Percentiles rank a stretch among this genome's conserved stretches.
phyloP scores from a whole-genome alignment of 805 yeast genomes.

The Naumovozyma dairenensis region DNA sequence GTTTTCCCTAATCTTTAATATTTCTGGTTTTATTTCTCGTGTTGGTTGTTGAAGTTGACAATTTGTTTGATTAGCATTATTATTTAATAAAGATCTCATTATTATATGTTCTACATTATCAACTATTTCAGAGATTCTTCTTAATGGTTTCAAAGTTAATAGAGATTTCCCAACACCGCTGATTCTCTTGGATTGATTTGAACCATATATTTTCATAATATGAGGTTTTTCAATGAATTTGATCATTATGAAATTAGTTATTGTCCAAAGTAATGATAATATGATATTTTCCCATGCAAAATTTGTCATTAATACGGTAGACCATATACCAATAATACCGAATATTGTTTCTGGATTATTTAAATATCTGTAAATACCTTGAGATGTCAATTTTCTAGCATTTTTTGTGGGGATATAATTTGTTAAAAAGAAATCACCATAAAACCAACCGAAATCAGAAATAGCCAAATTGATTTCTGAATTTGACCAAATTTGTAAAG shows the following conservation, averaged over 20 bases:
- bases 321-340: conserved; percentile 76
- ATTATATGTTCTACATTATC: conserved; percentile 34
- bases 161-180: conserved; percentile 41
- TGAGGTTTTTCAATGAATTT: conserved; percentile 70
- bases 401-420: conserved; percentile 37
- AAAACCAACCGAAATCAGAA: conserved; percentile 85
- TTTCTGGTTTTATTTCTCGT: too few species aligned
- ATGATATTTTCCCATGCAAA: conserved; percentile 40
- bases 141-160: conserved; percentile 28
- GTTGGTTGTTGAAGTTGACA: too few species aligned
- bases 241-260: conserved; percentile 54
- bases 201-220: conserved; percentile 67
- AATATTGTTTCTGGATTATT: conserved; percentile 75
- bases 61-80: neutral
- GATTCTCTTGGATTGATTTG: conserved; percentile 44
- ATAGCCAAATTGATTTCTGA: conserved; percentile 57
- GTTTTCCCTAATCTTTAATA: conserved; percentile 14
- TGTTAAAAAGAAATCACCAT: conserved; percentile 73
- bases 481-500: conserved; percentile 61
- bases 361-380: conserved; percentile 73
- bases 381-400: conserved; percentile 58
- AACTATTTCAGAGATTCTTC: conserved; percentile 28
- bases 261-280: conserved; percentile 55
- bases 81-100: conserved; percentile 8
- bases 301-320: conserved; percentile 47